phyloP scores from a whole-genome alignment of 345 rosid species.

The Erysimum cheiranthoides region DNA sequence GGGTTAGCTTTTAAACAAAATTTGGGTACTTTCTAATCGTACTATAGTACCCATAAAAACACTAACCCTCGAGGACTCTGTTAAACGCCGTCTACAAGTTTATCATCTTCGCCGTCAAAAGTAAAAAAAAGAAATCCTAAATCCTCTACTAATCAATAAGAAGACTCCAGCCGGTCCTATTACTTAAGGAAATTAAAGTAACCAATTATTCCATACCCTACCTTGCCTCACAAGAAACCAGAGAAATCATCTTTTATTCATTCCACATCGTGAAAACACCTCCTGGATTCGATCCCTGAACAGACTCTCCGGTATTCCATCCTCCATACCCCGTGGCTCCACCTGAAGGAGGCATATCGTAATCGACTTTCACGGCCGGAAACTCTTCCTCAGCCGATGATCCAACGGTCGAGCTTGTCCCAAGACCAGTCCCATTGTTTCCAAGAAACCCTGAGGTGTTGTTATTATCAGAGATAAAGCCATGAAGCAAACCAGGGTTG shows the following conservation, averaged over 20 bases:
- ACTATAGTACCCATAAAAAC: slow-evolving; percentile 40
- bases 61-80: slow-evolving; percentile 43
- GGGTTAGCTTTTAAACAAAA: slow-evolving; percentile 46
- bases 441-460: slow-evolving; percentile 63
- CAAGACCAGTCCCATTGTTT: slow-evolving; percentile 60
- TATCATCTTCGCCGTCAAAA: slow-evolving; percentile 36
- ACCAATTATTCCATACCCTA: slow-evolving; percentile 19
- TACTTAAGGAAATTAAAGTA: slow-evolving; percentile 24
- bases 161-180: slow-evolving; percentile 27
- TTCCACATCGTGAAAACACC: slow-evolving; percentile 92
- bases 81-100: slow-evolving; percentile 41
- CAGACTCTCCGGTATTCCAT: slow-evolving; percentile 77
- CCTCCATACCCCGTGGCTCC: slow-evolving; percentile 59
- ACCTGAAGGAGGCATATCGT: slow-evolving; percentile 66
- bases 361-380: slow-evolving; percentile 79
- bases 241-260: slow-evolving; percentile 46
- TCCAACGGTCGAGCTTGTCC: slow-evolving; percentile 54
- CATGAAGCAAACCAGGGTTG: slow-evolving; percentile 75
- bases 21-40: slow-evolving; percentile 36
- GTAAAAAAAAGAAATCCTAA: background rate
- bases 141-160: slow-evolving; percentile 36
- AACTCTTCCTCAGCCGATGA: slow-evolving; percentile 63
- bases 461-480: slow-evolving; percentile 59
- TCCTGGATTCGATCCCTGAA: slow-evolving; percentile 74
- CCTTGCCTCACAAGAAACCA: slow-evolving; percentile 36